These are phyloP conservation scores for Apiospora sp. DNA, from an alignment of 2,329 filamentous ascomycete species.

Conservation along the genomic window DNA sequence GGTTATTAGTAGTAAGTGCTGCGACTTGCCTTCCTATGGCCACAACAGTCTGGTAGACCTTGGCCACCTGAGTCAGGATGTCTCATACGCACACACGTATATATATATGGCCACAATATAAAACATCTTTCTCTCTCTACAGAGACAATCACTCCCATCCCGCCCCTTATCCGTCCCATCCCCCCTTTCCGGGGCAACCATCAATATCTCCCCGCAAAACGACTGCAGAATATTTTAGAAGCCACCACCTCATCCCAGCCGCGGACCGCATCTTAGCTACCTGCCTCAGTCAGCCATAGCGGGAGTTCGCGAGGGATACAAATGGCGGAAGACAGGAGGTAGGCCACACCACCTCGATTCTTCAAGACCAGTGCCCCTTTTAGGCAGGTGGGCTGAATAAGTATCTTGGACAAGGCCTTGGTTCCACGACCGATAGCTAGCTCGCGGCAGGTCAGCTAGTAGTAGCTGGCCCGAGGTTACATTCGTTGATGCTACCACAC, in stretches of 20 bases:
- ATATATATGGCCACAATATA: too few relatives aligned
- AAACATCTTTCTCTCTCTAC: too few relatives aligned
- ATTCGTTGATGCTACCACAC: constrained; percentile 3
- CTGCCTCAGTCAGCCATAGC: not conserved
- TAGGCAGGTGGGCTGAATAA: constrained; percentile 19
- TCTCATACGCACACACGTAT: too few relatives aligned
- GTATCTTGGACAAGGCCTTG: not conserved
- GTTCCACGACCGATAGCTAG: not conserved
- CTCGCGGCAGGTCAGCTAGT: too few relatives aligned
- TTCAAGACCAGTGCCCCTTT: not conserved
- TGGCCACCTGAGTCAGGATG: not conserved
- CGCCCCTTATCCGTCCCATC: not conserved
- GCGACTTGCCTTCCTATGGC: not conserved
- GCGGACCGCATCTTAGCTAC: not conserved
- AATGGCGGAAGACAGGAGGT: not conserved
- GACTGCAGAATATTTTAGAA: not conserved
- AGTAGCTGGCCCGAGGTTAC: not conserved
- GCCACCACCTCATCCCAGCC: not conserved
- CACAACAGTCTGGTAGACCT: not conserved
- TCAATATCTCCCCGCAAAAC: not conserved
- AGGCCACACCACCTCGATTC: constrained; percentile 1
- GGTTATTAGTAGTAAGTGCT: too few relatives aligned
- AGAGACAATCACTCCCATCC: too few relatives aligned
- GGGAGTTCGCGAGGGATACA: not conserved
- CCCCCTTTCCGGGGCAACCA: not conserved